A percentile compares a stretch with the other conserved stretches of the same genome.
phyloP scores from a whole-genome alignment of 2,329 filamentous ascomycete species.

The Bretziella fagacearum region DNA sequence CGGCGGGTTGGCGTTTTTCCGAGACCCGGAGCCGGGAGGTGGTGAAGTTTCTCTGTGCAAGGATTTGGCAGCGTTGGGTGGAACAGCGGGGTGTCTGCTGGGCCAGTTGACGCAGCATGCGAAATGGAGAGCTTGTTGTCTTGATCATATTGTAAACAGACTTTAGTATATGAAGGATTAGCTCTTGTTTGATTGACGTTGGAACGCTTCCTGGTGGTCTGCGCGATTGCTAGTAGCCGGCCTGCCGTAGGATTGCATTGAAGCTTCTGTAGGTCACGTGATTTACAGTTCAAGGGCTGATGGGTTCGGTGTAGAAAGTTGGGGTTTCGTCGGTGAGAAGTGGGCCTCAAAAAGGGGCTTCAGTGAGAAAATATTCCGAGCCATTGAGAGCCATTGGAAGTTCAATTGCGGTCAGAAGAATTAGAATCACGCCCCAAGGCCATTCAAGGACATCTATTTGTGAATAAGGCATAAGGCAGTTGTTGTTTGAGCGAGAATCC shows the following conservation, averaged over 20 bases:
- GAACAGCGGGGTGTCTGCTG: slow-evolving; percentile 9
- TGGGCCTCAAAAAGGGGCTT: not conserved
- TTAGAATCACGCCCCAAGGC: no score
- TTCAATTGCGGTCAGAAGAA: not conserved
- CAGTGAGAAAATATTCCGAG: not conserved
- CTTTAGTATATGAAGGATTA: not conserved
- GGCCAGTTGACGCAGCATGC: slow-evolving; percentile 9
- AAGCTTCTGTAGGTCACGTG: slow-evolving; percentile 3
- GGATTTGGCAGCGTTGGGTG: not conserved
- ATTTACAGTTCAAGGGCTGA: no score
- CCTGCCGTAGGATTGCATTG: slow-evolving; percentile 2
- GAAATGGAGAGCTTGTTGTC: not conserved
- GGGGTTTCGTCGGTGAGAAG: not conserved
- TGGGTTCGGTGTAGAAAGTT: not conserved
- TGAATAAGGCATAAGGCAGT: no score
- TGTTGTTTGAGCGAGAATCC: not conserved
- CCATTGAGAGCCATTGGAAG: not conserved
- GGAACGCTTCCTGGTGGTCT: not conserved
- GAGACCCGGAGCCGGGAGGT: slow-evolving; percentile 14
- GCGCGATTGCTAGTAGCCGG: not conserved
- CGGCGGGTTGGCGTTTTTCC: slow-evolving; percentile 36
- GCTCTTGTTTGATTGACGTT: not conserved
- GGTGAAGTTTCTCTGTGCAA: slow-evolving; percentile 5
- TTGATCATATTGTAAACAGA: not conserved
- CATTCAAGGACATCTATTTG: not conserved